Conservation (phyloP, 176 grass and related monocot genomes). For the Neostapfia colusana region DNA sequence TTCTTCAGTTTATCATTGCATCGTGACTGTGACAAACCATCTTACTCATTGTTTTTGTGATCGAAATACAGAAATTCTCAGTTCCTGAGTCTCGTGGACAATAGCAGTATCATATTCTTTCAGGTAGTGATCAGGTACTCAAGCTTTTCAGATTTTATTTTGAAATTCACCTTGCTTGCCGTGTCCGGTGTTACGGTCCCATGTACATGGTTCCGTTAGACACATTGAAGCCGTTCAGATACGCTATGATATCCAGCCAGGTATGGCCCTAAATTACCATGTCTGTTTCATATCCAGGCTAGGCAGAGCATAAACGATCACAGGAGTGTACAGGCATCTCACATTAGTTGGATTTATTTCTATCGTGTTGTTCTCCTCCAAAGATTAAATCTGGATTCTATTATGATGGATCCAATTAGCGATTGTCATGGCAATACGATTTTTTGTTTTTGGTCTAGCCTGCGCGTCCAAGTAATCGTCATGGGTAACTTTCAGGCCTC, state of each 20-base stretch:
- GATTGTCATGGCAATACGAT: background rate
- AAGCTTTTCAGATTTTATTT: background rate
- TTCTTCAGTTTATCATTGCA: background rate
- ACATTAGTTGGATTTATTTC: background rate
- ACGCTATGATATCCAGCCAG: conserved; percentile 29
- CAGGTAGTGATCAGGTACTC: background rate
- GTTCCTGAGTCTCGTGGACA: background rate
- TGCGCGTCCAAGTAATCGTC: background rate
- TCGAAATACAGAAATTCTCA: background rate
- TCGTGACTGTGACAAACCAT: background rate
- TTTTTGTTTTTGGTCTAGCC: background rate
- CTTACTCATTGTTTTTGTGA: background rate
- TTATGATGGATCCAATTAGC: background rate
- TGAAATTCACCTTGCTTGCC: conserved; percentile 13
- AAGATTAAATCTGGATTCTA: background rate
- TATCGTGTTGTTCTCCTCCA: conserved; percentile 10
- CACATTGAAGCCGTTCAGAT: conserved; percentile 34
- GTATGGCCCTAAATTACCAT: conserved; percentile 29
- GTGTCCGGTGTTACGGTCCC: conserved; percentile 28
- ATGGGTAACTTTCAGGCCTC: background rate
- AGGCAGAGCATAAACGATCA: conserved; percentile 20
- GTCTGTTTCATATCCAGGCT: conserved; percentile 17
- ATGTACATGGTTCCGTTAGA: conserved; percentile 14
- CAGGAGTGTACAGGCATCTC: conserved; percentile 9
- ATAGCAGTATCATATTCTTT: background rate